phyloP scores from a whole-genome alignment of 176 grass and related monocot genomes.

The Chrysopogon serrulatus region DNA sequence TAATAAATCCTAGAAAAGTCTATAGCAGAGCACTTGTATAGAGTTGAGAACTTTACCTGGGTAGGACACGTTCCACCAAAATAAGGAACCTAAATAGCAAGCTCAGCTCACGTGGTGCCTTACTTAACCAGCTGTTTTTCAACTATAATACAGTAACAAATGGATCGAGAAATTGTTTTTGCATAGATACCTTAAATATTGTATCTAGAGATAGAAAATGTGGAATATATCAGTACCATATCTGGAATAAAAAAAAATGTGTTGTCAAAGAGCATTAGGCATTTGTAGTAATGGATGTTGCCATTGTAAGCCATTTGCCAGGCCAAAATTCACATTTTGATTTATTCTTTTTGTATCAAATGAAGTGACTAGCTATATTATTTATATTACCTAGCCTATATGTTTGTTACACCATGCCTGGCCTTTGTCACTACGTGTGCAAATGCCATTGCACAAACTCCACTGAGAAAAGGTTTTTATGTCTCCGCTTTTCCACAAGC shows the following conservation, averaged over 20 bases:
- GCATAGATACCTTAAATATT: constrained; percentile 51
- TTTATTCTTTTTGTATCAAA: constrained; percentile 36
- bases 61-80: not conserved
- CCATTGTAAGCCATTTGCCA: constrained; percentile 19
- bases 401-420: not conserved
- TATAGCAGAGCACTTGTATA: not conserved
- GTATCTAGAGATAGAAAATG: constrained; percentile 15
- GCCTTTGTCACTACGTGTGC: constrained; percentile 27
- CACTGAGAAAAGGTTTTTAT: constrained; percentile 4
- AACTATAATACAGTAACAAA: not conserved
- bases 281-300: constrained; percentile 3
- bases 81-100: not conserved
- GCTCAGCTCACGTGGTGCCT: not conserved
- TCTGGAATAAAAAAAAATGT: constrained; percentile 28
- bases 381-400: not conserved
- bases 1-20: not conserved
- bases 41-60: not conserved
- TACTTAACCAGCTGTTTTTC: not conserved
- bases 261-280: constrained; percentile 25
- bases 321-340: constrained; percentile 18
- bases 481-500: constrained; percentile 10
- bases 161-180: constrained; percentile 14
- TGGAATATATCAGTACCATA: constrained; percentile 43
- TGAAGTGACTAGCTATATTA: not conserved
- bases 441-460: constrained; percentile 12